Percentiles rank a stretch among this genome's conserved stretches.
Evolutionary conservation across 2,329 filamentous ascomycete species (phyloP).

Genomic region (Aspergillus sp.): DNA sequence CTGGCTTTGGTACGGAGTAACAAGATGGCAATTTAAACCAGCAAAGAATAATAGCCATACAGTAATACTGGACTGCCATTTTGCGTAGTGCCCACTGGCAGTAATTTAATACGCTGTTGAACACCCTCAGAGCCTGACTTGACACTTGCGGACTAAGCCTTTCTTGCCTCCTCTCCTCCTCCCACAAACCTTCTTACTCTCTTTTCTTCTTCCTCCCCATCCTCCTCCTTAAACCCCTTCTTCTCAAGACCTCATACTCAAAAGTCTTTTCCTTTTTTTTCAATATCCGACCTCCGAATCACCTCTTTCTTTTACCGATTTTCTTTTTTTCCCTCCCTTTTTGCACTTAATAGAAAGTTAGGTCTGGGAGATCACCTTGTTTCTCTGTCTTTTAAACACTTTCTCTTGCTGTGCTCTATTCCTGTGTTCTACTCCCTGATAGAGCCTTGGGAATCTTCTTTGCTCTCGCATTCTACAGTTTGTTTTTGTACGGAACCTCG

Average conservation of each 20-base stretch:
- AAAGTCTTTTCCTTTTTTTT: constrained; percentile 15
- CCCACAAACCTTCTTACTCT: constrained; percentile 19
- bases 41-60: background rate
- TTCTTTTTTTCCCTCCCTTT: constrained; percentile 16
- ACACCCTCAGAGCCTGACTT: background rate
- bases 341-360: constrained; percentile 27
- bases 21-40: background rate
- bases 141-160: constrained; percentile 15
- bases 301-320: constrained; percentile 16
- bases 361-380: constrained; percentile 27
- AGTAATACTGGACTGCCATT: constrained; percentile 2
- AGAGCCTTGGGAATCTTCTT: constrained; percentile 23
- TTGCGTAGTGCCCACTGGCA: background rate
- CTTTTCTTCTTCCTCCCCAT: constrained; percentile 29
- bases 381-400: constrained; percentile 27
- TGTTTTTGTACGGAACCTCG: constrained; percentile 14
- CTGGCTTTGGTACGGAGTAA: background rate
- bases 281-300: constrained; percentile 11
- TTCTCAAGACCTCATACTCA: constrained; percentile 9
- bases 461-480: constrained; percentile 26
- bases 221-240: constrained; percentile 12
- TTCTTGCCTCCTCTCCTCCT: constrained; percentile 18
- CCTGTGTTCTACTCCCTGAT: constrained; percentile 23
- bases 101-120: constrained; percentile 6
- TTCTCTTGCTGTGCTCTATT: constrained; percentile 29